Conservation (phyloP, 495 filamentous ascomycete species). For the Acidiella bohemica region DNA sequence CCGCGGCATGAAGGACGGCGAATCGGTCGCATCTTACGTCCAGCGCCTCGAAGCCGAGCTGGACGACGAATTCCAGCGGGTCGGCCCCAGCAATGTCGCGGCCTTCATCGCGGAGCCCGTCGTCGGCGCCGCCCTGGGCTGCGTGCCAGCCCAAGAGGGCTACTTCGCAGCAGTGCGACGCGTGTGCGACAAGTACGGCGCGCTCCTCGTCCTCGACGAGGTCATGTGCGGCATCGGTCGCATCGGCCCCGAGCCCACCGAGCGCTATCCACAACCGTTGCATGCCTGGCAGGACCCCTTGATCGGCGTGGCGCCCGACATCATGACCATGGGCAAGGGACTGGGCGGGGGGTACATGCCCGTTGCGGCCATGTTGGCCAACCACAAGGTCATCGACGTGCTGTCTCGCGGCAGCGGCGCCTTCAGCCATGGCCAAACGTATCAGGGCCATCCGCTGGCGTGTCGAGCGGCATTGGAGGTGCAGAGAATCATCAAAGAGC, state of each 20-base stretch:
- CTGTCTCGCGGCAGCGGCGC: slow-evolving; percentile 25
- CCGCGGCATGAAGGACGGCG: slow-evolving; percentile 29
- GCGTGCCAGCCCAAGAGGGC: slow-evolving; percentile 29
- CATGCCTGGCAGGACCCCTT: slow-evolving; percentile 32
- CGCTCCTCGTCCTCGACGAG: slow-evolving; percentile 35
- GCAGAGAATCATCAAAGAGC: slow-evolving; percentile 36
- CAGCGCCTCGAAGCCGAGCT: slow-evolving; percentile 50
- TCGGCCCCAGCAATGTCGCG: slow-evolving; percentile 58
- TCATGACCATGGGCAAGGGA: slow-evolving; percentile 33
- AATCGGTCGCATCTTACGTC: slow-evolving; percentile 35
- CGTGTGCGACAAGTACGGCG: slow-evolving; percentile 32
- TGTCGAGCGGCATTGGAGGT: slow-evolving; percentile 45
- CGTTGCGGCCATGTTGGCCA: slow-evolving; percentile 29
- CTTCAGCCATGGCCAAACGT: slow-evolving; percentile 47
- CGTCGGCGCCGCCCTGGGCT: slow-evolving; percentile 40
- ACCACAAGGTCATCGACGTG: slow-evolving; percentile 26
- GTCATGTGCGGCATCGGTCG: slow-evolving; percentile 34
- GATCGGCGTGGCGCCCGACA: slow-evolving; percentile 28
- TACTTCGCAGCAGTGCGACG: slow-evolving; percentile 30
- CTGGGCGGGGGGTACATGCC: slow-evolving; percentile 32
- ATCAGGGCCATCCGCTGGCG: slow-evolving; percentile 44
- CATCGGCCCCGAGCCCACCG: slow-evolving; percentile 24
- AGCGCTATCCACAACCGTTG: slow-evolving; percentile 13
- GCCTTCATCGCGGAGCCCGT: slow-evolving; percentile 67
- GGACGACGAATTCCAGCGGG: slow-evolving; percentile 56